Conservation (phyloP, 345 rosid species). For the Citrus maxima region DNA sequence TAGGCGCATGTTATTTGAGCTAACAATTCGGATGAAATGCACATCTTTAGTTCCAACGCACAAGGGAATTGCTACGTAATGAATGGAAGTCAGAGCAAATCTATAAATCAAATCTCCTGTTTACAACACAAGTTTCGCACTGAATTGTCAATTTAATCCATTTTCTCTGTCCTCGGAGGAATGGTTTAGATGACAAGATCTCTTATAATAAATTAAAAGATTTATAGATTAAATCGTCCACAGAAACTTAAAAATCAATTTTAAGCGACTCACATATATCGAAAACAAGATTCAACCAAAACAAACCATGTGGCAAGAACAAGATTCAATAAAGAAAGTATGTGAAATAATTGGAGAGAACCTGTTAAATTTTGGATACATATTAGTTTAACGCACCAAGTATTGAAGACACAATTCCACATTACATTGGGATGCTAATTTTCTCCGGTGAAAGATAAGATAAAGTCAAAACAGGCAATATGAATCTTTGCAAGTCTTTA, state of each 20-base stretch:
- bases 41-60: neutral
- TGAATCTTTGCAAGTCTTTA: neutral
- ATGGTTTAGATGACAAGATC: neutral
- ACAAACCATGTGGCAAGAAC: no score
- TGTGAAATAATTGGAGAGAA: neutral
- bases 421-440: neutral
- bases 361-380: neutral
- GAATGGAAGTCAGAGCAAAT: constrained; percentile 3
- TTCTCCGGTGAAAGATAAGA: neutral
- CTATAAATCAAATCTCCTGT: neutral
- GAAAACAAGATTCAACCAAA: neutral
- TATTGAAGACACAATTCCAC: neutral
- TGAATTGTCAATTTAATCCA: neutral
- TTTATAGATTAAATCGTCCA: neutral
- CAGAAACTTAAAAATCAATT: neutral
- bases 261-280: neutral
- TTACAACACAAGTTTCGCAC: neutral
- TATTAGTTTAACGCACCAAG: neutral
- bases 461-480: neutral
- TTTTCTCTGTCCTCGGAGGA: neutral
- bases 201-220: neutral
- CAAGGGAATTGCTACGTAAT: neutral
- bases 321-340: no score
- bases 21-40: neutral
- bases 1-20: neutral